phyloP scores from a whole-genome alignment of 371 early-diverging fungal species.

The Vittaforma corneae region DNA sequence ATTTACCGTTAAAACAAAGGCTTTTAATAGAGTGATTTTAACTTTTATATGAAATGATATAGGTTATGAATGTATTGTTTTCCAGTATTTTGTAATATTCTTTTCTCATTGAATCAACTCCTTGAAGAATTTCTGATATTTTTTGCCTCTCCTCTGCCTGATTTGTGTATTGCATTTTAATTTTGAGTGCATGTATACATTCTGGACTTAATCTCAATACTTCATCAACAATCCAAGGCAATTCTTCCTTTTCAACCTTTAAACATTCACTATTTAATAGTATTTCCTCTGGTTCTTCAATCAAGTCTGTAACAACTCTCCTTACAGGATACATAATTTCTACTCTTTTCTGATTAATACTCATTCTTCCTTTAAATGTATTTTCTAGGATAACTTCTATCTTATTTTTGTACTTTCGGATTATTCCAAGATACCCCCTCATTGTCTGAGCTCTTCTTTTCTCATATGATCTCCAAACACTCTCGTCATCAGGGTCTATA shows the following conservation, averaged over 20 bases:
- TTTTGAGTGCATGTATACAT: conserved; percentile 16
- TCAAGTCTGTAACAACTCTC: too few species aligned
- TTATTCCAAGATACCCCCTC: conserved; percentile 13
- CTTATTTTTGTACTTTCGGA: too few species aligned
- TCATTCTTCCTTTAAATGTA: too few species aligned
- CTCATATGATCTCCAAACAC: conserved; percentile 37
- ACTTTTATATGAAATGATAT: conserved; percentile 1
- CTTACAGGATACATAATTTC: too few species aligned
- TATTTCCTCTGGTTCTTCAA: too few species aligned
- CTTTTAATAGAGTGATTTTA: conserved; percentile 2
- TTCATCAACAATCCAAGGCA: conserved; percentile 8
- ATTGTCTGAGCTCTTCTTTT: conserved; percentile 12
- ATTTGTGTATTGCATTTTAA: conserved; percentile 17
- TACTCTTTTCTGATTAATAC: too few species aligned
- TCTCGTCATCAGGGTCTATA: conserved; percentile 33
- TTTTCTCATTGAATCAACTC: conserved; percentile 30
- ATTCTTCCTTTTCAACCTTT: conserved; percentile 22
- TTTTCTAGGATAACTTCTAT: too few species aligned
- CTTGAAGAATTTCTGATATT: conserved; percentile 15
- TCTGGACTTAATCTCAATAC: conserved; percentile 14
- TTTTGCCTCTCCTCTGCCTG: conserved; percentile 15
- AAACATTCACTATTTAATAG: too few species aligned
- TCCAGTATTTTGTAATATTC: conserved; percentile 24
- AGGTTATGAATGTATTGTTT: conserved; percentile 2
- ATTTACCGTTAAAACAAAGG: background rate